Conservation (phyloP, 2,329 filamentous ascomycete species). For the Diplocarpon mali region DNA sequence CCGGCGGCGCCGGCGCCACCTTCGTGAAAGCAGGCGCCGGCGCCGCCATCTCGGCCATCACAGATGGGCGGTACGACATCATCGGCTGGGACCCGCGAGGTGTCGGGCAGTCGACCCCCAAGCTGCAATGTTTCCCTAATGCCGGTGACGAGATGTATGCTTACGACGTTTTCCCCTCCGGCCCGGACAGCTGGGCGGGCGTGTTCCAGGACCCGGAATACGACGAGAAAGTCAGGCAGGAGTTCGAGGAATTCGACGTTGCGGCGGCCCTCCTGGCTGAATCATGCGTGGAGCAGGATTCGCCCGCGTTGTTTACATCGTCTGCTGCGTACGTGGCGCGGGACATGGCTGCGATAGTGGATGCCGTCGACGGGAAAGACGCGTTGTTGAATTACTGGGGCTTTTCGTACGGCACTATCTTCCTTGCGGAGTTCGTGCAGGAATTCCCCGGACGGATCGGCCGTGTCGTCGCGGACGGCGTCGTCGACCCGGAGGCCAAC, state of each 20-base stretch:
- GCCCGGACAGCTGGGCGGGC: slow-evolving; percentile 12
- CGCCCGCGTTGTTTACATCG: slow-evolving; percentile 12
- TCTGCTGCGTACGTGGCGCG: slow-evolving; percentile 12
- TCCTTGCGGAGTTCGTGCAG: slow-evolving; percentile 32
- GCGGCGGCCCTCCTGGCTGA: slow-evolving; percentile 6
- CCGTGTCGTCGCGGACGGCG: slow-evolving; percentile 27
- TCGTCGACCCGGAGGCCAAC: slow-evolving; percentile 26
- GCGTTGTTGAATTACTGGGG: slow-evolving; percentile 31
- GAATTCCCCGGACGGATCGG: slow-evolving; percentile 32
- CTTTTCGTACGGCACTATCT: slow-evolving; percentile 36
- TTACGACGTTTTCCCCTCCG: slow-evolving; percentile 4
- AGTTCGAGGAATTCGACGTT: slow-evolving; percentile 5
- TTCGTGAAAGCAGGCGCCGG: slow-evolving; percentile 7
- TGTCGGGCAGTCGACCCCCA: slow-evolving; percentile 5
- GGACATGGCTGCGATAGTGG: slow-evolving; percentile 15
- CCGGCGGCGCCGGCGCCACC: not conserved
- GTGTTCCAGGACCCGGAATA: slow-evolving; percentile 7
- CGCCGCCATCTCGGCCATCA: slow-evolving; percentile 6
- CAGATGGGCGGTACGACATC: slow-evolving; percentile 13
- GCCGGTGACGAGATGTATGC: slow-evolving; percentile 10
- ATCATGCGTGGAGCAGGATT: slow-evolving; percentile 11
- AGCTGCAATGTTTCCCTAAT: slow-evolving; percentile 10
- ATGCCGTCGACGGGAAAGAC: slow-evolving; percentile 1
- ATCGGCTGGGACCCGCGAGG: slow-evolving; percentile 16
- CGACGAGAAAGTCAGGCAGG: not conserved